Conservation (phyloP, 108 stramenopile genomes). For the Hondaea fermentalgiana region DNA sequence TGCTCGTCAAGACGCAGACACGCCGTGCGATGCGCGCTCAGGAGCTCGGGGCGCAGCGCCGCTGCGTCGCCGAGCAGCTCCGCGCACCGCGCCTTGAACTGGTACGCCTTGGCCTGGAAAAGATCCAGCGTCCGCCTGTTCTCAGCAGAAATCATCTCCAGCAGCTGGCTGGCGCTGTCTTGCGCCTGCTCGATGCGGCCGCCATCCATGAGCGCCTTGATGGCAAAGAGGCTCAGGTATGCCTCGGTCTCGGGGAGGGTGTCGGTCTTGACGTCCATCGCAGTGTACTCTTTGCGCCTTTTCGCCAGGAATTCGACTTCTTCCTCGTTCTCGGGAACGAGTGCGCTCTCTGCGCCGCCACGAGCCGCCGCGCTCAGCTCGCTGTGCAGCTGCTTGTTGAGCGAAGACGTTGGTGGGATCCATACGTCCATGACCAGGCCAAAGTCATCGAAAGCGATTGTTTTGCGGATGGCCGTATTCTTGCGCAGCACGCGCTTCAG, state of each 20-base stretch:
- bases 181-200: neutral
- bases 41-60: slow-evolving; percentile 29
- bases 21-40: slow-evolving; percentile 50
- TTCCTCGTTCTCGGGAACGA: neutral
- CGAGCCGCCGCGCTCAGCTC: neutral
- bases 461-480: neutral
- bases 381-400: neutral
- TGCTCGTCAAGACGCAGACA: slow-evolving; percentile 42
- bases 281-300: neutral
- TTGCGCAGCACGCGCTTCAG: neutral
- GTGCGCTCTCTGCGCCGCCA: neutral
- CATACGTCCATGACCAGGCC: neutral
- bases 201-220: neutral
- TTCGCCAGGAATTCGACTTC: neutral
- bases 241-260: neutral
- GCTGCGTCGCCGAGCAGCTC: neutral
- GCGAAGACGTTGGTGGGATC: neutral
- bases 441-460: neutral
- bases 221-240: neutral
- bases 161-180: neutral
- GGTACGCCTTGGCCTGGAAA: slow-evolving; percentile 21
- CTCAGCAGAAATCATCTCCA: neutral
- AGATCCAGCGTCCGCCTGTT: slow-evolving; percentile 30
- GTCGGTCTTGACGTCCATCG: neutral
- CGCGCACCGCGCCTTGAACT: slow-evolving; percentile 1